Evolutionary conservation across 2,329 filamentous ascomycete genomes (phyloP).

Genomic region (Celoporthe dispersa): DNA sequence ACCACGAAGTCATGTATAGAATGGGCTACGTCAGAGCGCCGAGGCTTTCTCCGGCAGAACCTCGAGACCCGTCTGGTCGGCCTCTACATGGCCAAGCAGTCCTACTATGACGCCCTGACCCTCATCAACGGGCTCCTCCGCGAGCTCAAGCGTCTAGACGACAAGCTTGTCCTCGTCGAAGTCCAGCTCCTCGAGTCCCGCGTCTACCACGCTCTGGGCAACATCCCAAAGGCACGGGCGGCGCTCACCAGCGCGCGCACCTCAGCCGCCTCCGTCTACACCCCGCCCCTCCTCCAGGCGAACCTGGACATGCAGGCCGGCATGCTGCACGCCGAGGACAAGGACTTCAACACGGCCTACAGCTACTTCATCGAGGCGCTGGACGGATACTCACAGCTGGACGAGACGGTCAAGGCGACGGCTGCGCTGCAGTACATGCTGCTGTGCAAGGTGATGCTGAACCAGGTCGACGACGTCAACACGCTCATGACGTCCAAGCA

Average conservation of each 20-base stretch:
- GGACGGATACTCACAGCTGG: slow-evolving; percentile 93
- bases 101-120: slow-evolving; percentile 94
- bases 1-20: slow-evolving; percentile 99
- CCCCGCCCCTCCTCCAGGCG: slow-evolving; percentile 90
- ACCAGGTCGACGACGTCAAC: slow-evolving; percentile 94
- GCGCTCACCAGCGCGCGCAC: slow-evolving; percentile 93
- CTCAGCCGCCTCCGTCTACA: slow-evolving; percentile 95
- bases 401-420: slow-evolving; percentile 88
- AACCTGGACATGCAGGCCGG: slow-evolving; percentile 99
- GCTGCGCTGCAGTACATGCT: slow-evolving; percentile 99
- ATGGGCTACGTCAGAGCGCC: slow-evolving; percentile 93
- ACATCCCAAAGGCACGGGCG: slow-evolving; percentile 93
- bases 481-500: slow-evolving; percentile 94
- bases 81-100: slow-evolving; percentile 95
- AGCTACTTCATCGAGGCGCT: slow-evolving; percentile 99
- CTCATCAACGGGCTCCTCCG: slow-evolving; percentile 96
- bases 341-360: slow-evolving; percentile 98
- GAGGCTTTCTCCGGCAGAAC: slow-evolving; percentile 96
- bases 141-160: slow-evolving; percentile 96
- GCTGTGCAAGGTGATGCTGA: slow-evolving; percentile 99
- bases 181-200: slow-evolving; percentile 96
- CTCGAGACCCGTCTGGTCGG: slow-evolving; percentile 93
- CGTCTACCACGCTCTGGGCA: slow-evolving; percentile 96
- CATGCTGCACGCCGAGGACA: slow-evolving; percentile 97
- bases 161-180: slow-evolving; percentile 97